Percentiles rank a stretch among this genome's conserved stretches.
Evolutionary conservation across 139 green algal genomes (phyloP).

Genomic region (Ulvella scutata): DNA sequence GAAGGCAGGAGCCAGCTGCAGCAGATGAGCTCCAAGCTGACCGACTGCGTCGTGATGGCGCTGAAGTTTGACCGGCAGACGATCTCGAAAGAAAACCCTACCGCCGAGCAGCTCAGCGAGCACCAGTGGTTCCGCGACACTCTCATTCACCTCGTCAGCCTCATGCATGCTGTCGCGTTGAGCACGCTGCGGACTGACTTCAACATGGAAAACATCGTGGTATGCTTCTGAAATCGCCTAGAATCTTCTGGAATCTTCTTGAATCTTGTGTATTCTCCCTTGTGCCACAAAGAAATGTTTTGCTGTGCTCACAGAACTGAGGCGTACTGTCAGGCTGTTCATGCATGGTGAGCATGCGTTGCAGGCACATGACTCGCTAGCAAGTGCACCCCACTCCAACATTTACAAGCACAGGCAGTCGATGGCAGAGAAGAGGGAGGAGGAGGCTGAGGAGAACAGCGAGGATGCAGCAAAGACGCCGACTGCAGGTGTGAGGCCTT

Average conservation of each 20-base stretch:
- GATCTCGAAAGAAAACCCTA: background rate
- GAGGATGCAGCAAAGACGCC: background rate
- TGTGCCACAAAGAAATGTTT: too few relatives aligned
- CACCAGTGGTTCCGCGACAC: background rate
- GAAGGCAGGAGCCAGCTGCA: constrained; percentile 9
- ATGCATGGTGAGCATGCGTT: too few relatives aligned
- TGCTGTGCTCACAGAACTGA: too few relatives aligned
- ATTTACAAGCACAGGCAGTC: background rate
- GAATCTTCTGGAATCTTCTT: too few relatives aligned
- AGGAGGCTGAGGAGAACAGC: background rate
- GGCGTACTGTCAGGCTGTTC: too few relatives aligned
- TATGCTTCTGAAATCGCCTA: too few relatives aligned
- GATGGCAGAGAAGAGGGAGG: background rate
- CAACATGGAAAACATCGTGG: constrained; percentile 6
- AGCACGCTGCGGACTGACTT: constrained; percentile 6
- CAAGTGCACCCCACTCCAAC: background rate
- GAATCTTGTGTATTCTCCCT: too few relatives aligned
- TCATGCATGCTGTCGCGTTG: constrained; percentile 16
- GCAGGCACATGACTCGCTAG: background rate
- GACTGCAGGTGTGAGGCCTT: too few relatives aligned
- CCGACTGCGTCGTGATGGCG: background rate
- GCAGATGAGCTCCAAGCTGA: constrained; percentile 10
- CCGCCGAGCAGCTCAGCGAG: background rate
- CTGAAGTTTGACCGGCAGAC: background rate
- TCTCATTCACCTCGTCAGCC: constrained; percentile 10